phyloP scores from a whole-genome alignment of 2,329 filamentous ascomycete genomes.

The Ophiostoma montium region DNA sequence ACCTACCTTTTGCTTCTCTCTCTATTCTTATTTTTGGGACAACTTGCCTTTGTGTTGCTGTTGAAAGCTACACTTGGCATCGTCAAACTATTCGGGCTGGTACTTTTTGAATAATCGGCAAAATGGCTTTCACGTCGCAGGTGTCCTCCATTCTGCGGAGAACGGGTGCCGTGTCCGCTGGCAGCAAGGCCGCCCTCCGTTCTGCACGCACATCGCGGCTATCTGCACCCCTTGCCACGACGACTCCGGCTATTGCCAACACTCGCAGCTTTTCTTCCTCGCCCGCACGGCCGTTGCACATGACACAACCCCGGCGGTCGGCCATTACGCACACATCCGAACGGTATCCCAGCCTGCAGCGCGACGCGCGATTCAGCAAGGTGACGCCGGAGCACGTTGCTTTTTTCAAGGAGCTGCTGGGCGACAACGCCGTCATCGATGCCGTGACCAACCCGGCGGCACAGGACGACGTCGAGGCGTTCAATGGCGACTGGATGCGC shows the following conservation, averaged over 20 bases:
- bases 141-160: constrained; percentile 8
- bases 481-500: constrained; percentile 98
- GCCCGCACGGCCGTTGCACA: constrained; percentile 2
- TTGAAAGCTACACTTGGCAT: too few relatives aligned
- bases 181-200: constrained; percentile 1
- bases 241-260: neutral
- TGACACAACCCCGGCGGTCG: constrained; percentile 2
- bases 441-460: constrained; percentile 58
- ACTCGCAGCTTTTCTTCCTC: constrained; percentile 8
- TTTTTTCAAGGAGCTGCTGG: constrained; percentile 68
- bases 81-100: too few relatives aligned
- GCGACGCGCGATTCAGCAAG: constrained; percentile 60
- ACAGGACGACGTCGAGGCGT: constrained; percentile 70
- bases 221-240: neutral
- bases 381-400: constrained; percentile 68
- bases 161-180: neutral
- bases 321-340: constrained; percentile 62
- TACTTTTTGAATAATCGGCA: neutral
- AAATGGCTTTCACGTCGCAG: constrained; percentile 8
- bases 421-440: constrained; percentile 69
- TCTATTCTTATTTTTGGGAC: too few relatives aligned
- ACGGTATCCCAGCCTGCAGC: constrained; percentile 69
- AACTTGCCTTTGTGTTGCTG: too few relatives aligned
- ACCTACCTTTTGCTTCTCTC: too few relatives aligned
- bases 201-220: neutral